Evolutionary conservation across 2,329 filamentous ascomycete genomes (phyloP).

Genomic region (Ceratocystis variospora): DNA sequence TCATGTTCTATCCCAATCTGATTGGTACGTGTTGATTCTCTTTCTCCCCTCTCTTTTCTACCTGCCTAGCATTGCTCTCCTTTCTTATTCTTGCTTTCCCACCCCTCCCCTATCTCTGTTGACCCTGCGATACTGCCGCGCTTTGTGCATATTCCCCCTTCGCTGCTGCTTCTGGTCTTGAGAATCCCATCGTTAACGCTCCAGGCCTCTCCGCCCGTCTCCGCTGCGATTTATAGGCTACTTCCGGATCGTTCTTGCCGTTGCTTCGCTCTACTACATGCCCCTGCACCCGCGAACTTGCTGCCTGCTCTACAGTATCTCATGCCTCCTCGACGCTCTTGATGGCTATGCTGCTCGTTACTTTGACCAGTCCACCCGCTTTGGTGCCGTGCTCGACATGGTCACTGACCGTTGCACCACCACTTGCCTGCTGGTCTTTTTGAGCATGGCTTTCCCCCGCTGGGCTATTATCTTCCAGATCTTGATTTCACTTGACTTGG

Average conservation of each 20-base stretch:
- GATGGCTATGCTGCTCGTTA: slow-evolving; percentile 73
- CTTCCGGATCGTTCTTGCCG: slow-evolving; percentile 61
- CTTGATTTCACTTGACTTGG: slow-evolving; percentile 80
- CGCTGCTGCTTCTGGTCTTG: not conserved
- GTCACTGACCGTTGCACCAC: slow-evolving; percentile 97
- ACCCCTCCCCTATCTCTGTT: not conserved
- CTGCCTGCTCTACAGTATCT: slow-evolving; percentile 79
- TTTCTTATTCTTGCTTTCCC: not conserved
- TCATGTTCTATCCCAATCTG: slow-evolving; percentile 67
- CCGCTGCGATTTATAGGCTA: slow-evolving; percentile 42
- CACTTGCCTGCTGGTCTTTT: slow-evolving; percentile 82
- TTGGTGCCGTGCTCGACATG: slow-evolving; percentile 96
- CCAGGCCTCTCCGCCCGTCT: not conserved
- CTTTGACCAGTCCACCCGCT: slow-evolving; percentile 85
- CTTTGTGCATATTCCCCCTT: not conserved
- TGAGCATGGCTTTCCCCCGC: slow-evolving; percentile 84
- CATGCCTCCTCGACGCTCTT: slow-evolving; percentile 86
- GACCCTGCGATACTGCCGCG: not conserved
- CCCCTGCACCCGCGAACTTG: slow-evolving; percentile 94
- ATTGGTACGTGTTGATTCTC: slow-evolving; percentile 45
- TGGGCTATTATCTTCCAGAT: slow-evolving; percentile 92
- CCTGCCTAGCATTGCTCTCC: not conserved
- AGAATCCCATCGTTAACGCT: not conserved
- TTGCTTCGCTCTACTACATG: slow-evolving; percentile 97
- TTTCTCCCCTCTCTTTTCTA: not conserved